Base-by-base conservation (phyloP, 805 yeast genomes). In the Candida golubevii region DNA sequence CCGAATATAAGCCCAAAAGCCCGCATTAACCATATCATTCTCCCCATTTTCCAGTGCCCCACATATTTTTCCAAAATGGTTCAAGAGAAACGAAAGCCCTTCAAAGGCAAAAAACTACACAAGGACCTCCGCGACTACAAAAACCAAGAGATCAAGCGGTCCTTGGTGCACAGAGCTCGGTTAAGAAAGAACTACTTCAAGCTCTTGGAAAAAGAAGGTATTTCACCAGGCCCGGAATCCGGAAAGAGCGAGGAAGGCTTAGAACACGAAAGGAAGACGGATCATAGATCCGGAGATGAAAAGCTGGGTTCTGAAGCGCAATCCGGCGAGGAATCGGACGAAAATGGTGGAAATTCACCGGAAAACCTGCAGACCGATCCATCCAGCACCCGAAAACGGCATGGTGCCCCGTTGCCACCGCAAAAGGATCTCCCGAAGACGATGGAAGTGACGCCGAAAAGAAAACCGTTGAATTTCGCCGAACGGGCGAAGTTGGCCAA, bases 141-240 rank as follows among this genome's bases (percentile, higher is more conserved):
- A 49, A 57, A 67, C 27, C 75, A 78, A 43, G 97, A 88, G 48
- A 90, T 90, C 56, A 83, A 84, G 56, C 78, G 75, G 57, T 83
- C 93, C 10, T 74, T 90, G 51, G 76, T 79, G 0, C 95, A 88
- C 58, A 78, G 88, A 49, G 87, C 96, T 11, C 76, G 93, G 56
- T 75, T 90, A 52, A 79, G 88, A 69, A 86, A 83, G 62, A 81
- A 79, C 39, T 90, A 90, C 59, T 82, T 87, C 71, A 88, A 89
- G 61, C 69, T 88, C 42, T 62, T 88, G 34, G 85, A 86, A 50
- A 76, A 79, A 41, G 89, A 86, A 54, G 95, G 90, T 1, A 75
- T 75, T 39, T 52, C 65, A 5, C 69, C 75, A 39, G 50, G 34
- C 44, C 29, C 38, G 5, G 15, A 26, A 34, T 1, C 12, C 2